These are phyloP conservation scores for Linum usitatissimum DNA, from an alignment of 345 rosid genomes.

Conservation along the genomic window DNA sequence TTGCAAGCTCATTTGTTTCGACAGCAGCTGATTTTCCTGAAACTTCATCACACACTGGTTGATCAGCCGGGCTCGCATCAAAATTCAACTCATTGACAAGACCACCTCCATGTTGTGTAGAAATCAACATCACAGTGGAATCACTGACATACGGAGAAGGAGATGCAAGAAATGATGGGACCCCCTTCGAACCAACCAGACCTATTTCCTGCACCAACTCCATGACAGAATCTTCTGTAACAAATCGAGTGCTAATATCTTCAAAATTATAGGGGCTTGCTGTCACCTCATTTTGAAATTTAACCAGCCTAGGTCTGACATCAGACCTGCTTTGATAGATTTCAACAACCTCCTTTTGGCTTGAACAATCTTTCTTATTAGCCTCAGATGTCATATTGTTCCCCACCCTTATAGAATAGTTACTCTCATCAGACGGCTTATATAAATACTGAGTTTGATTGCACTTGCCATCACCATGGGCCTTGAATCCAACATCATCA, in stretches of 20 bases:
- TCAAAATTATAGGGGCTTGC: conserved; percentile 51
- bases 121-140: conserved; percentile 30
- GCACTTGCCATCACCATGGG: conserved; percentile 56
- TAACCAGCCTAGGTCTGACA: conserved; percentile 43
- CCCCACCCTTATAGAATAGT: conserved; percentile 34
- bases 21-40: conserved; percentile 16
- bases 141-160: conserved; percentile 41
- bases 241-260: conserved; percentile 65
- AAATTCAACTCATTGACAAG: conserved; percentile 23
- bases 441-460: conserved; percentile 25
- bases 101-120: conserved; percentile 20
- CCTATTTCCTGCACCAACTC: conserved; percentile 79
- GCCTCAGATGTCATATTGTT: conserved; percentile 27
- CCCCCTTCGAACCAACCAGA: conserved; percentile 69
- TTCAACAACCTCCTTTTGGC: conserved; percentile 25
- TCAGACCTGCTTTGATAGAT: conserved; percentile 28
- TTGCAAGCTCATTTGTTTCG: conserved; percentile 25
- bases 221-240: conserved; percentile 70
- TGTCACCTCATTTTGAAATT: conserved; percentile 41
- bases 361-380: conserved; percentile 21
- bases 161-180: conserved; percentile 49
- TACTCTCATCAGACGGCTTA: conserved; percentile 37
- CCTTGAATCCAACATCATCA: conserved; percentile 40
- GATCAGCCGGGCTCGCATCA: conserved; percentile 15
- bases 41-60: conserved; percentile 20